phyloP scores from a whole-genome alignment of 2,329 filamentous ascomycete genomes.

The Diaporthe sp. region DNA sequence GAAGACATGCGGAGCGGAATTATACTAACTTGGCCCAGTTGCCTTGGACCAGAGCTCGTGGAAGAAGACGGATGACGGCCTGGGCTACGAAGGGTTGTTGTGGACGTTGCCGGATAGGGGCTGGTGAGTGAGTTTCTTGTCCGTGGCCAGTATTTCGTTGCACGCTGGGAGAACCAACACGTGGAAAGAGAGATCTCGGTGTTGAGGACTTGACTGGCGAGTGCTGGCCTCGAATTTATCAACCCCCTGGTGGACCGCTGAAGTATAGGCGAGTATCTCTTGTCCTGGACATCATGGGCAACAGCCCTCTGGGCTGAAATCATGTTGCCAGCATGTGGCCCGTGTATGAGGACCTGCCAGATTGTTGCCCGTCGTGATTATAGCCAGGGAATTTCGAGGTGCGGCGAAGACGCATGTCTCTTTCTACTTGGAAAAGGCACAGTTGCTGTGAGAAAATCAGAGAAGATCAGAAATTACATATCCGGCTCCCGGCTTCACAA shows the following conservation, averaged over 20 bases:
- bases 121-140: conserved; percentile 59
- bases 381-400: neutral
- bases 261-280: neutral
- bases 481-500: neutral
- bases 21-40: neutral
- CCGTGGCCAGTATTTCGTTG: no score
- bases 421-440: neutral
- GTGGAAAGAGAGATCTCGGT: neutral
- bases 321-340: neutral
- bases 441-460: neutral
- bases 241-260: neutral
- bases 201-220: neutral
- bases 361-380: neutral
- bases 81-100: conserved; percentile 71
- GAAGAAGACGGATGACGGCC: conserved; percentile 61
- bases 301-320: neutral
- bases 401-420: neutral
- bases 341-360: neutral
- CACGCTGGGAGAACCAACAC: neutral
- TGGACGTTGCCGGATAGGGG: conserved; percentile 78
- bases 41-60: conserved; percentile 56
- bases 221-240: neutral
- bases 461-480: neutral
- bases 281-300: neutral
- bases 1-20: neutral